A percentile compares a stretch with the other conserved stretches of the same genome.
Evolutionary conservation across 1,284 basidiomycete species (phyloP).

Genomic region (Pulveroboletus ridleyi): DNA sequence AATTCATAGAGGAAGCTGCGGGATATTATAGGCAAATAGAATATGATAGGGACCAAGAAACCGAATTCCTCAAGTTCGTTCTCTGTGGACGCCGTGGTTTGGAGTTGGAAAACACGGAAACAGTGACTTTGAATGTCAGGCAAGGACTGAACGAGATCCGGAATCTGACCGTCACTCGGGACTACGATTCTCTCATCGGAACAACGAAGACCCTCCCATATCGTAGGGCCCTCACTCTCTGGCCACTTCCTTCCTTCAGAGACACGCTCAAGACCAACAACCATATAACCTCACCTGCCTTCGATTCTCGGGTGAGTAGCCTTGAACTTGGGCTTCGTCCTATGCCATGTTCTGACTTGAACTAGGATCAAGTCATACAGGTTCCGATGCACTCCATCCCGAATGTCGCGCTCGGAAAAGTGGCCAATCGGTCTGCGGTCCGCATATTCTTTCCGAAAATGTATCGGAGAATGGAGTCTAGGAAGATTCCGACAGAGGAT

Average conservation of each 20-base stretch:
- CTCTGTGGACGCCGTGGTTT: constrained; percentile 7
- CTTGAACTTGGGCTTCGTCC: too few species aligned
- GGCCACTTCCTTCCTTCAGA: constrained; percentile 18
- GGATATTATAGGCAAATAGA: too few species aligned
- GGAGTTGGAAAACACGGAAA: neutral
- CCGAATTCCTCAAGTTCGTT: constrained; percentile 16
- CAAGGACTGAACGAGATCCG: constrained; percentile 4
- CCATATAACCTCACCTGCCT: constrained; percentile 9
- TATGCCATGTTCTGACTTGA: too few species aligned
- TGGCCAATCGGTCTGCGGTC: constrained; percentile 8
- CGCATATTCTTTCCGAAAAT: constrained; percentile 21
- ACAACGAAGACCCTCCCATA: constrained; percentile 14
- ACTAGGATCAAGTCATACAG: neutral
- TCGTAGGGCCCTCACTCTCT: constrained; percentile 7
- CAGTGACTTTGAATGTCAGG: constrained; percentile 9
- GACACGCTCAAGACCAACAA: constrained; percentile 11
- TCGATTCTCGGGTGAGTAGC: too few species aligned
- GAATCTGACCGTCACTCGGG: neutral
- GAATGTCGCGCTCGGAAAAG: constrained; percentile 20
- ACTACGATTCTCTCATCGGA: constrained; percentile 23
- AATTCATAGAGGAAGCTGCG: too few species aligned
- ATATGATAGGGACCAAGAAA: too few species aligned
- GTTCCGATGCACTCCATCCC: constrained; percentile 23
- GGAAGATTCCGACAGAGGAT: neutral
- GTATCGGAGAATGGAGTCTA: neutral